Evolutionary conservation across 768 basidiomycete species (phyloP).

Genomic region (Sarcodon aspratus): DNA sequence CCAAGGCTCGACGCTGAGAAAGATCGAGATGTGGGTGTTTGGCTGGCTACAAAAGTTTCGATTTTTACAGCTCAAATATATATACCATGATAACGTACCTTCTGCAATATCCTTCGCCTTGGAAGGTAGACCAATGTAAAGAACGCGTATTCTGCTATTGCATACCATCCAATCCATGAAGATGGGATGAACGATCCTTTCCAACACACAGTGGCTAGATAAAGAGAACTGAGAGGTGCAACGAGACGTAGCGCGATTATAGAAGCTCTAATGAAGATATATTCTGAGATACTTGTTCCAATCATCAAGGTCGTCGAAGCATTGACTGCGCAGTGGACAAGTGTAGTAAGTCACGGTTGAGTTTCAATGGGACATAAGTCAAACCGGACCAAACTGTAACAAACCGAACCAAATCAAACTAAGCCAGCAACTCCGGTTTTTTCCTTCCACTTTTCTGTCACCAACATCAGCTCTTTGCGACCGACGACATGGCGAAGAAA

Average conservation of each 20-base stretch:
- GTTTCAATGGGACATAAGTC: not conserved
- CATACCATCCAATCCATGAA: constrained; percentile 10
- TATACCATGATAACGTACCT: constrained; percentile 19
- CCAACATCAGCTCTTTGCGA: not conserved
- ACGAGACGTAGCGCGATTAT: constrained; percentile 37
- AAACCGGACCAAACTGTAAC: no score
- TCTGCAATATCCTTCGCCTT: constrained; percentile 32
- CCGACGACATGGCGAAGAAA: constrained; percentile 35
- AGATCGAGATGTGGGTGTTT: constrained; percentile 24
- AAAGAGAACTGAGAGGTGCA: constrained; percentile 34
- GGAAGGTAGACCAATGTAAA: constrained; percentile 39
- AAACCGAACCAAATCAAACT: no score
- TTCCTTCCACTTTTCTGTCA: not conserved
- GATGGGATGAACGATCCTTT: constrained; percentile 8
- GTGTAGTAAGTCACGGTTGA: not conserved
- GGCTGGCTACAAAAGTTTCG: constrained; percentile 11
- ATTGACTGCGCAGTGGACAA: not conserved
- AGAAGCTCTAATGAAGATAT: constrained; percentile 35
- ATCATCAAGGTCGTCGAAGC: constrained; percentile 12
- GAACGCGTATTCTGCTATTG: constrained; percentile 35
- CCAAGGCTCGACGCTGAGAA: constrained; percentile 33
- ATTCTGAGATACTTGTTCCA: constrained; percentile 29
- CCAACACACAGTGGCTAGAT: constrained; percentile 18
- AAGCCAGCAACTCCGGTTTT: not conserved
- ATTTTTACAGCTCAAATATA: no score